Base-by-base conservation (phyloP, 1,284 basidiomycete species). In the Heimioporus punctisporus region DNA sequence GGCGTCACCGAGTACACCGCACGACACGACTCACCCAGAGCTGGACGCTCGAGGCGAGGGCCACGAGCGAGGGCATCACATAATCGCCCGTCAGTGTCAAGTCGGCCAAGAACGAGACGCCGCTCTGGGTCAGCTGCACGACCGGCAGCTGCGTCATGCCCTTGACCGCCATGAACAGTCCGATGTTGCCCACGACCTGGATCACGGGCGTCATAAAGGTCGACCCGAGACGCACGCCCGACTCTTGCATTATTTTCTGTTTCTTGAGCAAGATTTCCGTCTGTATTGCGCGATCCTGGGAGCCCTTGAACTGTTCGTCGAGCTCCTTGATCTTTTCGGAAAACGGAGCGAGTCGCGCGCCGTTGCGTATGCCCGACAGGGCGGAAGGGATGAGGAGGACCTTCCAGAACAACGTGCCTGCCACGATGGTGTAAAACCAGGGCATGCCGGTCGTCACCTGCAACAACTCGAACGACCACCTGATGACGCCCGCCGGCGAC, bases 381-480 rank as follows among this genome's bases (percentile, higher is more conserved):
- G 85, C 76, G 62, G 94, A 76, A 4, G 93, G 93, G 51, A 95
- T 72, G 45, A 95, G 77, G 31, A 82, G 60, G 7, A 85, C 55
- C 37, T 93, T 90, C 73, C 93, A 86, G 61, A 85, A 70, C 14
- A 92, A 62, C 23, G 91, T 88, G 46, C 89, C 84, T 8, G 79
- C 74, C 31, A 93, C 75, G 71, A 98, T 94, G 30, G 87, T 89
- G 71, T 84, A 87, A 79, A 93, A 93, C 93, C 93, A 95, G 4
- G 93, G 91, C 54, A 95, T 68, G 30, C 87, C 90, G 0, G 88
- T 88, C 42, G 80, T 74, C 52, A 90, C 85, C 60, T 95, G 86
- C 47, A 95, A 72, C 41, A 85, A 66, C 64, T 97, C 93, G 55
- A 95, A 78, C 11, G 77, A 83, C 82, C 84, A 92, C 63, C 76